These are phyloP conservation scores for Gossypium sturtianum DNA, from an alignment of 345 rosid genomes.

Conservation along the genomic window DNA sequence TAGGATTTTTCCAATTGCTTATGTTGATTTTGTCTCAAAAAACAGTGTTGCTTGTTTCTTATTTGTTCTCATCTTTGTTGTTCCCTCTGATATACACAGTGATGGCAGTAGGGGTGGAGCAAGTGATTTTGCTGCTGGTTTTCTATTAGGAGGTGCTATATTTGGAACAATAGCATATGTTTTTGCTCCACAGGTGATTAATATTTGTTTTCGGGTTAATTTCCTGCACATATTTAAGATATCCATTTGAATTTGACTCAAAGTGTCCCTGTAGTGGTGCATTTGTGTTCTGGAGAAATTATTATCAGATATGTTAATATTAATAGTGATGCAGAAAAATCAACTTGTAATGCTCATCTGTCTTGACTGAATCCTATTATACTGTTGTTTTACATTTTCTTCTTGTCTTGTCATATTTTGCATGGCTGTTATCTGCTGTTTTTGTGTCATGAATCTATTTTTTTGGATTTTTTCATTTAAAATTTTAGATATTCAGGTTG, in stretches of 20 bases:
- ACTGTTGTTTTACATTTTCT: not conserved
- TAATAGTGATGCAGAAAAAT: not conserved
- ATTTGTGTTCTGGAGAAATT: not conserved
- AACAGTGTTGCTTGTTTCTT: not conserved
- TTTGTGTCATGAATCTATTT: not conserved
- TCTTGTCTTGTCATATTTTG: not conserved
- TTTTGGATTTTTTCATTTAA: not conserved
- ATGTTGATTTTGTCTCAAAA: not conserved
- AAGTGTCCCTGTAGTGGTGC: not conserved
- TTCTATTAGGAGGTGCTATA: constrained; percentile 82
- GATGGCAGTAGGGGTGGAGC: constrained; percentile 53
- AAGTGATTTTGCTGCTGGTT: constrained; percentile 76
- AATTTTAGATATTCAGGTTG: constrained; percentile 1
- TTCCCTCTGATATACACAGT: constrained; percentile 26
- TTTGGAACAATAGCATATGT: constrained; percentile 61
- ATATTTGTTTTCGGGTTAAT: constrained; percentile 6
- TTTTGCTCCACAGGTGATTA: constrained; percentile 67
- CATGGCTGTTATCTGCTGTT: not conserved
- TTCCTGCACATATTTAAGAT: not conserved
- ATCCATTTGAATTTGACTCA: not conserved
- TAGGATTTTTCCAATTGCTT: not conserved
- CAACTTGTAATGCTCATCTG: not conserved
- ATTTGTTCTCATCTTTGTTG: not conserved
- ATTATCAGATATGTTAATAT: not conserved
- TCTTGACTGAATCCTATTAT: not conserved